Base-by-base conservation (phyloP, 1,284 basidiomycete genomes). In the Thecaphora frezii region DNA sequence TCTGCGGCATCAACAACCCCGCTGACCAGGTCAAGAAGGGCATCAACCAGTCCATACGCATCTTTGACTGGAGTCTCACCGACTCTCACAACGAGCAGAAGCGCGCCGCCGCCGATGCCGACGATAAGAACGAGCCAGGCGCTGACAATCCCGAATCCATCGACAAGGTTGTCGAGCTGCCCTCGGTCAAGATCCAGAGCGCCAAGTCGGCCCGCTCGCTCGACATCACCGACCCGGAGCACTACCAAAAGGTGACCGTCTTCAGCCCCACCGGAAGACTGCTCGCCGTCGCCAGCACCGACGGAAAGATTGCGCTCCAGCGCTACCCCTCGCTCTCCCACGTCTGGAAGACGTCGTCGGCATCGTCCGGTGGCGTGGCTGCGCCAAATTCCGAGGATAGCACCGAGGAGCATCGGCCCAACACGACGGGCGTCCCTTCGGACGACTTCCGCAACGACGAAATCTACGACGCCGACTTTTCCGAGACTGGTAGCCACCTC, bases 391-490 rank as follows among this genome's bases (percentile, higher is more conserved):
- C n/a, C n/a, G n/a, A n/a, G n/a, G n/a, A n/a, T n/a, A n/a, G n/a
- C n/a, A n/a, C n/a, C n/a, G n/a, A n/a, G n/a, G 28, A 30, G 8
- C 8, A 30, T 7, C 8, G 8, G 14, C 28, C 28, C 28, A 30
- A 30, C 28, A 30, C 28, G 8, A 30, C 28, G 8, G 28, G 28
- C 28, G 49, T 63, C 41, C 59, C 60, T 14, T 52, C 51, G 3
- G 49, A 58, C n/a, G 64, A 62, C 45, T 66, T 69, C 24, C 55
- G 60, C n/a, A 53, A 50, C n/a, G 60, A 69, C 41, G 76, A 76
- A 39, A 56, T 77, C 41, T 73, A 74, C 48, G 74, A 73, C 46
- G 66, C 63, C 33, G 74, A 76, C 60, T 77, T 77, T 44, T 70
- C 66, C 2, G 60, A 69, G 16, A 72, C 74, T 53, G 65, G 67